phyloP scores from a whole-genome alignment of 164 flowering plant species.

The Litsea cubeba region DNA sequence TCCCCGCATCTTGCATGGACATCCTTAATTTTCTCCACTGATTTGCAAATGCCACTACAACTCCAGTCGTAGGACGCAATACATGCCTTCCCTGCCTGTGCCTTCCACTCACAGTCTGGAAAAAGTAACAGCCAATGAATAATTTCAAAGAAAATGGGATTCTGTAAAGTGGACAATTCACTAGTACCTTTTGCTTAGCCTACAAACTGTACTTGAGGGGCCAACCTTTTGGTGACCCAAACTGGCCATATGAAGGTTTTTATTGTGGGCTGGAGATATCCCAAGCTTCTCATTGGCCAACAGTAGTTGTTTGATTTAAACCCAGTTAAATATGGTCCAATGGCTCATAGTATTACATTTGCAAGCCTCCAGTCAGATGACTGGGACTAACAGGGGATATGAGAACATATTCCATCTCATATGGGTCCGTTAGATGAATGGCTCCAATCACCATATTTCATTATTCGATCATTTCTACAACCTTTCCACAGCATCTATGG shows the following conservation, averaged over 20 bases:
- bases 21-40: conserved; percentile 64
- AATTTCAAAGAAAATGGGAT: not conserved
- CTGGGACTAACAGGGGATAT: not conserved
- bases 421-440: not conserved
- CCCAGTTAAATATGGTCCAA: not conserved
- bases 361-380: not conserved
- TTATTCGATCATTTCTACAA: not conserved
- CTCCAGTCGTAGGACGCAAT: conserved; percentile 86
- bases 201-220: not conserved
- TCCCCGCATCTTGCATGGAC: conserved; percentile 75
- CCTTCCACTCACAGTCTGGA: conserved; percentile 81
- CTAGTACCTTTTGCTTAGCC: not conserved
- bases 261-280: not conserved
- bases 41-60: conserved; percentile 86
- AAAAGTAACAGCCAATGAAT: conserved; percentile 5
- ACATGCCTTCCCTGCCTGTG: conserved; percentile 74
- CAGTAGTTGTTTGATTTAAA: no score
- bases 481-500: not conserved
- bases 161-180: not conserved
- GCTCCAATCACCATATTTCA: not conserved
- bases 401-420: not conserved
- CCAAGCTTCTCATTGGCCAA: not conserved
- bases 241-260: not conserved
- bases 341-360: not conserved
- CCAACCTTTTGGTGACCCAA: not conserved